phyloP scores from a whole-genome alignment of 1,284 basidiomycete species.

The Microbotryomycetes sp. region DNA sequence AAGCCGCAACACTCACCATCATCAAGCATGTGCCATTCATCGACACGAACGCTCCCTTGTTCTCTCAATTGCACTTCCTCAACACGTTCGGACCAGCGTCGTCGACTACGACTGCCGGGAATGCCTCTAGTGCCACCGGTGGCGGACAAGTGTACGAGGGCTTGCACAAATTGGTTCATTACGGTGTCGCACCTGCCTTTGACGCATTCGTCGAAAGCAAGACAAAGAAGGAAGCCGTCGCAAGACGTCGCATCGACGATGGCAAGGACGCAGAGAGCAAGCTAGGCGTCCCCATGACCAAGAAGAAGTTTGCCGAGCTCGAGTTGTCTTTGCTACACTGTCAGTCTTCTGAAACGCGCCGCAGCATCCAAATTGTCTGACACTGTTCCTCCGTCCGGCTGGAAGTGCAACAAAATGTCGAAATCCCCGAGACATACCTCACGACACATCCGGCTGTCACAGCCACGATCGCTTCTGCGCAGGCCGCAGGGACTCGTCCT shows the following conservation, averaged over 20 bases:
- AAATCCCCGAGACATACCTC: conserved; percentile 94
- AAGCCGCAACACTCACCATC: conserved; percentile 81
- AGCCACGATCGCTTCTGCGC: conserved; percentile 73
- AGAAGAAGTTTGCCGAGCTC: conserved; percentile 98
- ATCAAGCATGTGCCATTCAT: conserved; percentile 85
- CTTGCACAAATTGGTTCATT: conserved; percentile 91
- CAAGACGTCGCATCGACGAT: conserved; percentile 38
- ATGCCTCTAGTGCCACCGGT: conserved; percentile 40
- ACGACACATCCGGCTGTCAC: conserved; percentile 86
- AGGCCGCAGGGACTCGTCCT: conserved; percentile 55
- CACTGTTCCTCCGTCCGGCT: background rate
- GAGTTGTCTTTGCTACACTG: conserved; percentile 87
- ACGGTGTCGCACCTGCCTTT: conserved; percentile 95
- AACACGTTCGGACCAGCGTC: conserved; percentile 81
- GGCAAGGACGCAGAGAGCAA: conserved; percentile 63
- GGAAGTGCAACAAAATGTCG: conserved; percentile 86
- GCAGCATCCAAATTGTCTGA: too few species aligned
- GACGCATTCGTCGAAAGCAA: conserved; percentile 77
- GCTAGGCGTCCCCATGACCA: conserved; percentile 93
- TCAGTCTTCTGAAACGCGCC: conserved; percentile 1
- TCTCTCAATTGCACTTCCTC: conserved; percentile 81
- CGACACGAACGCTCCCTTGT: conserved; percentile 69
- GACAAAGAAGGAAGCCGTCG: conserved; percentile 33
- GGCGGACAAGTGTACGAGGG: conserved; percentile 77
- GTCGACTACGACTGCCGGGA: conserved; percentile 47